phyloP scores from a whole-genome alignment of 192 early-diverging fungal genomes.

The Backusella tuberculispora region DNA sequence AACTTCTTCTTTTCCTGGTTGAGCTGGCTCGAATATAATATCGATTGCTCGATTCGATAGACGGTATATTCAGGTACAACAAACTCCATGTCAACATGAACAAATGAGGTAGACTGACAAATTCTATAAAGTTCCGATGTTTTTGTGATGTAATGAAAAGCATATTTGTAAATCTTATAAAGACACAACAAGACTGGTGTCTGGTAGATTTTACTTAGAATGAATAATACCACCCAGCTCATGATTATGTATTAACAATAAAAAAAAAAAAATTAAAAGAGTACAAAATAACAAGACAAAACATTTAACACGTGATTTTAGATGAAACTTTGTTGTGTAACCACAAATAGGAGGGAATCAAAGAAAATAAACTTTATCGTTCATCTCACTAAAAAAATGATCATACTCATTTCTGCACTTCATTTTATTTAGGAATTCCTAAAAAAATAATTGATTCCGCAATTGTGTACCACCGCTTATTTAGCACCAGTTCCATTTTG shows the following conservation, averaged over 20 bases:
- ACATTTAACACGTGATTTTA: neutral
- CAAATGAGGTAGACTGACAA: constrained; percentile 31
- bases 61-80: neutral
- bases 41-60: constrained; percentile 44
- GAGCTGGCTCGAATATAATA: constrained; percentile 55
- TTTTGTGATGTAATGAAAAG: constrained; percentile 53
- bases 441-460: neutral
- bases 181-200: constrained; percentile 49
- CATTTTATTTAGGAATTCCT: neutral
- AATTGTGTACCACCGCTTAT: neutral
- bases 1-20: neutral
- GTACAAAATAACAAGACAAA: neutral
- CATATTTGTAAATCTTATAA: constrained; percentile 59
- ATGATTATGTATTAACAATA: neutral
- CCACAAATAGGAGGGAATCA: neutral
- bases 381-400: too few species aligned
- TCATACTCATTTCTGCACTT: neutral
- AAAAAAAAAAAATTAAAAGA: neutral
- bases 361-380: too few species aligned
- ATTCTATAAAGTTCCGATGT: constrained; percentile 67
- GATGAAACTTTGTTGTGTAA: neutral
- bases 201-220: constrained; percentile 56
- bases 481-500: neutral
- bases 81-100: neutral
- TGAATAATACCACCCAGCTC: constrained; percentile 51